Percentiles rank a stretch among this genome's conserved stretches.
Evolutionary conservation across 768 basidiomycete species (phyloP).

Genomic region (Collybia mongolica): DNA sequence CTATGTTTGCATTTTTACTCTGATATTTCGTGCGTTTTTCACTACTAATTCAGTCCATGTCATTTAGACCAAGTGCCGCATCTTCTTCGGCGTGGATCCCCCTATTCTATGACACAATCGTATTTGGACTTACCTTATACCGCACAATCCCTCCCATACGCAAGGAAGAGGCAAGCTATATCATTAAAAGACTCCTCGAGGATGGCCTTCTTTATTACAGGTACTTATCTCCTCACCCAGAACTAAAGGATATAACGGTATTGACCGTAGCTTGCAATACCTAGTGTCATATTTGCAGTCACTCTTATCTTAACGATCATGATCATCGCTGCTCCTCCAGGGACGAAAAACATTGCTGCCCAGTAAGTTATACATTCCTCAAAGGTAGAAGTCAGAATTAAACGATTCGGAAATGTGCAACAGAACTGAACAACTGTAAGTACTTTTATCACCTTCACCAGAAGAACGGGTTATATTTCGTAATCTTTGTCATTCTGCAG

Average conservation of each 20-base stretch:
- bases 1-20: slow-evolving; percentile 21
- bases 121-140: slow-evolving; percentile 24
- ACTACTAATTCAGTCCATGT: slow-evolving; percentile 10
- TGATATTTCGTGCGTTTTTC: slow-evolving; percentile 6
- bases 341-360: slow-evolving; percentile 24
- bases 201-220: slow-evolving; percentile 27
- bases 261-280: too few relatives aligned
- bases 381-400: background rate
- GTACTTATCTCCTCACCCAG: too few relatives aligned
- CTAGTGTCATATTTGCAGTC: slow-evolving; percentile 21
- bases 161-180: slow-evolving; percentile 14
- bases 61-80: slow-evolving; percentile 27
- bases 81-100: slow-evolving; percentile 52
- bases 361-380: slow-evolving; percentile 19
- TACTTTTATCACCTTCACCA: background rate
- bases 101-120: slow-evolving; percentile 24
- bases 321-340: slow-evolving; percentile 24
- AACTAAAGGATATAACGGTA: too few relatives aligned
- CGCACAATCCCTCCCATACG: slow-evolving; percentile 20
- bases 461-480: background rate
- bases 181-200: slow-evolving; percentile 21
- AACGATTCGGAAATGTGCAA: background rate
- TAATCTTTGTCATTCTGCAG: background rate
- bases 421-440: slow-evolving; percentile 3
- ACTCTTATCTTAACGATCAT: slow-evolving; percentile 26